Evolutionary conservation across 2,329 filamentous ascomycete species (phyloP).

Genomic region (Colletotrichum australisinense): DNA sequence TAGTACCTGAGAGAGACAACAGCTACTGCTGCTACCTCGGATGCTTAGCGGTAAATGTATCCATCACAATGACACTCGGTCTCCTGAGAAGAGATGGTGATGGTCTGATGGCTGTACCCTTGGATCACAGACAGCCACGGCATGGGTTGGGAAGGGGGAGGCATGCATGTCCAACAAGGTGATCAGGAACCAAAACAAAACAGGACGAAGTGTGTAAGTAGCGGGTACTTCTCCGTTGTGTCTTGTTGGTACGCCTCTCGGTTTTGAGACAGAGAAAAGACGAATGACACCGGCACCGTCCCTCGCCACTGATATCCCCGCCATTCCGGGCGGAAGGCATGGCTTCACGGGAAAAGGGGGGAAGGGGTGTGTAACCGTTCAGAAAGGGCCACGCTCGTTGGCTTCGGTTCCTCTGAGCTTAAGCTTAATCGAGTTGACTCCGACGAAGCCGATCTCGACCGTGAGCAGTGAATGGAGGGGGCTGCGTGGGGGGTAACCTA

Average conservation of each 20-base stretch:
- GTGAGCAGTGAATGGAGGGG: neutral
- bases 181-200: neutral
- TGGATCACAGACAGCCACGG: neutral
- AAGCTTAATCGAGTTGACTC: neutral
- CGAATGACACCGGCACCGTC: neutral
- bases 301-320: neutral
- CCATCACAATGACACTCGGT: neutral
- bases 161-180: neutral
- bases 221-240: neutral
- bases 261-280: neutral
- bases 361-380: neutral
- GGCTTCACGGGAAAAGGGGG: neutral
- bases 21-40: neutral
- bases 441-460: neutral
- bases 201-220: neutral
- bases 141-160: neutral
- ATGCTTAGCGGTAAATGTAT: neutral
- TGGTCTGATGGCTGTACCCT: neutral
- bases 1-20: neutral
- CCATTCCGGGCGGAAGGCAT: neutral
- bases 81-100: neutral
- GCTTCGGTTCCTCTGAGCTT: neutral
- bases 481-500: neutral
- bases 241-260: neutral
- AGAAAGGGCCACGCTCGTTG: neutral